Evolutionary conservation across 108 stramenopile species (phyloP), one percentile per base, ranked within the genome.

Genomic region (Nitzschia inconspicua): DNA sequence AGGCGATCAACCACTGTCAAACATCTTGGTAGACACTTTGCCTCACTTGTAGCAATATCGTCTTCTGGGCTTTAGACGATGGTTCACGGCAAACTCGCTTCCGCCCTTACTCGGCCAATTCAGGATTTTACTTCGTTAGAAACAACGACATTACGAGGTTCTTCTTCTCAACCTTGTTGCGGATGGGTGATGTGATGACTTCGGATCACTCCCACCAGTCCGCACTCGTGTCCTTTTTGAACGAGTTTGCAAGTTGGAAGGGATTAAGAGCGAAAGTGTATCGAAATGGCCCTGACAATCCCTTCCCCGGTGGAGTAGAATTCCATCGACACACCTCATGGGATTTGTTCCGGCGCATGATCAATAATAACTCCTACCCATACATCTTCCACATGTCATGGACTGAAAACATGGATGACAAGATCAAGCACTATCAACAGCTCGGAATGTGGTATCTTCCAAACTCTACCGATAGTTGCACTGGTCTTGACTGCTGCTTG

Each of bases 81-180:
- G 94, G 94, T 28, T 72, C 88, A 9, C 72, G 67, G 24, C 26
- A 47, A 4, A 44, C 64, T 14, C 60, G 85, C 42, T 86, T 48
- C 49, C 66, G 88, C 0, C 93, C 93, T 3, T 83, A 72, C 36
- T 63, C 55, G n/a, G 78, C 85, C 28, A 72, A 94, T 62, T 59
- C 75, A 32, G 94, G 48, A 6, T 95, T 91, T 54, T 95, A 91
- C 63, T 91, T 71, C 58, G 70, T 91, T 25, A 61, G 81, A 10
- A 60, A 70, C 67, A 86, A 84, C 43, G 48, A 42, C 8, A 59
- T 74, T 11, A 80, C 80, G 16, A 37, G 57, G 39, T 57, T 75
- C 24, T 58, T 86, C 8, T 75, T 82, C 23, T 60, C 72, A 9
- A 19, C 36, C 7, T 66, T 83, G 34, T 34, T 84, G 6, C 76